Percentiles rank a stretch among this genome's conserved stretches.
Conservation (phyloP, 495 filamentous ascomycete species). For the Eremomyces bilateralis region DNA sequence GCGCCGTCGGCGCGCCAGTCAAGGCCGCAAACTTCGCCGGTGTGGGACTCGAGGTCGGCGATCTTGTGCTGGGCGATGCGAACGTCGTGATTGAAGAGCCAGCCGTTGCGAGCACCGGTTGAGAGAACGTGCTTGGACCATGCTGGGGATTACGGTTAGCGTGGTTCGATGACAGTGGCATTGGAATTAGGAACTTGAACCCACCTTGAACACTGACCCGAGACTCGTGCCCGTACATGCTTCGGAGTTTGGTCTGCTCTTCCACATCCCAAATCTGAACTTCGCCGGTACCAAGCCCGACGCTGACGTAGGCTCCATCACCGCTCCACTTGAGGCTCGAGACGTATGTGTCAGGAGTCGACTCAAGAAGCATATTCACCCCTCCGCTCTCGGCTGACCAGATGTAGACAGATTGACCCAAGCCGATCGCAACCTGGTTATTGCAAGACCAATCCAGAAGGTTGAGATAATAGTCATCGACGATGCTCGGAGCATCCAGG, state of each 20-base stretch:
- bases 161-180: too few relatives aligned
- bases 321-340: constrained; percentile 97
- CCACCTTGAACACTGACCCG: constrained; percentile 72
- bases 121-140: constrained; percentile 97
- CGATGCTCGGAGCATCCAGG: constrained; percentile 83
- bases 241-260: constrained; percentile 81
- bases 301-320: constrained; percentile 88
- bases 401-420: constrained; percentile 92
- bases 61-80: constrained; percentile 95
- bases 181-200: too few relatives aligned
- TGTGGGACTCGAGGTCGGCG: constrained; percentile 88
- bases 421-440: constrained; percentile 94
- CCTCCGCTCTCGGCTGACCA: constrained; percentile 94
- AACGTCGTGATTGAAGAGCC: constrained; percentile 99
- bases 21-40: constrained; percentile 90
- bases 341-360: constrained; percentile 74
- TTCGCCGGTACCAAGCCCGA: constrained; percentile 85
- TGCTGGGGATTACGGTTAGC: constrained; percentile 19
- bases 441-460: constrained; percentile 90
- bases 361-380: constrained; percentile 71
- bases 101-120: constrained; percentile 77
- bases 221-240: constrained; percentile 93
- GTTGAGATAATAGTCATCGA: constrained; percentile 99
- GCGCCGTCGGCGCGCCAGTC: constrained; percentile 94
- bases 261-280: constrained; percentile 99